Conservation (phyloP, 23 red algal genomes). For the Agarophyton chilense region DNA sequence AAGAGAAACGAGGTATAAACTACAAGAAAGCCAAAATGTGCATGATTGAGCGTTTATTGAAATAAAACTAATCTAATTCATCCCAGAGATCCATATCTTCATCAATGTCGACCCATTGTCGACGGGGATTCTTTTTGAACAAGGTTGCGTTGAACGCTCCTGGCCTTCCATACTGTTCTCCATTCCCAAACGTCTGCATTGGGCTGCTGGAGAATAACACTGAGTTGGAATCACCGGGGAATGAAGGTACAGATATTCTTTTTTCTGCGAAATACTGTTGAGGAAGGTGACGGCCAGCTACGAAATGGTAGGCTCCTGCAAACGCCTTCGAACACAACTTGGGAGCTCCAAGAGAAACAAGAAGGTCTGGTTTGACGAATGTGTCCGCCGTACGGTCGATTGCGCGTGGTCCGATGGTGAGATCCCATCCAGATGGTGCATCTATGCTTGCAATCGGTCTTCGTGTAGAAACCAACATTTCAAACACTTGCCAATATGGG, state of each 20-base stretch:
- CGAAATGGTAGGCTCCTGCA: conserved; percentile 73
- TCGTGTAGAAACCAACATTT: conserved; percentile 56
- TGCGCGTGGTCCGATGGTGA: conserved; percentile 51
- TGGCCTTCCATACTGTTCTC: conserved; percentile 80
- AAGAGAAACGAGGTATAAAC: conserved; percentile 9
- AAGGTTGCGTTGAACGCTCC: conserved; percentile 81
- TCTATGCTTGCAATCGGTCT: conserved; percentile 75
- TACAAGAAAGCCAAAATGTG: not conserved
- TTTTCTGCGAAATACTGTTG: conserved; percentile 9
- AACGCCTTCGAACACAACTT: conserved; percentile 74
- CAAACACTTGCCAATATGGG: conserved; percentile 57
- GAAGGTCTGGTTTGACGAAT: conserved; percentile 83
- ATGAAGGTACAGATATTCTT: conserved; percentile 42
- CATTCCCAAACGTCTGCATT: conserved; percentile 43
- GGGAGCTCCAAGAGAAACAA: conserved; percentile 77
- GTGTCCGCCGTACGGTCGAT: conserved; percentile 63
- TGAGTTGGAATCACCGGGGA: conserved; percentile 37
- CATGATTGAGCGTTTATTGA: not conserved
- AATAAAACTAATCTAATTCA: conserved; percentile 72
- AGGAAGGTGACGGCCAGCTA: conserved; percentile 70
- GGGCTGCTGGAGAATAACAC: conserved; percentile 61
- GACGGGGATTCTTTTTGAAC: conserved; percentile 65
- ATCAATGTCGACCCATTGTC: conserved; percentile 83
- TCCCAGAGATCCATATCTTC: conserved; percentile 79
- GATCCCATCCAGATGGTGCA: conserved; percentile 87